Base-by-base conservation (phyloP, 2,329 filamentous ascomycete genomes). In the Lachnellula willkommii region DNA sequence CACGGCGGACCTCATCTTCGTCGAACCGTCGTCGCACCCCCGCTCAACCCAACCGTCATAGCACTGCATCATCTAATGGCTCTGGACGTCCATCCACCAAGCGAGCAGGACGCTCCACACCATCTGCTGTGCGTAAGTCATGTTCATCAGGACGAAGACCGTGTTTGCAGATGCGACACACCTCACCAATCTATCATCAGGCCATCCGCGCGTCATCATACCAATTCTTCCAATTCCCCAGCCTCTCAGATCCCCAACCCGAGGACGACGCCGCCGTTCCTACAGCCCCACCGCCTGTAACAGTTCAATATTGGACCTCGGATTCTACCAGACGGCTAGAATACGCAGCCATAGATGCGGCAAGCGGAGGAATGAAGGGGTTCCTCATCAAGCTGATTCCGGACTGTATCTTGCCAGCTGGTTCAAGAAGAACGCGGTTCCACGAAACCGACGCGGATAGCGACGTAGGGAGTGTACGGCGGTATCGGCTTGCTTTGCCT, bases 291-390 rank as follows among this genome's bases (percentile, higher is more conserved):
- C 82, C 80, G 12, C 80, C 80, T 4, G 77, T 79, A 61, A 85
- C 83, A 2, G 81, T 80, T 1, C 81, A 85, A 65, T 87, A 86
- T 70, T 87, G 83, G 83, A 86, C 82, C 1, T 85, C 81, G 64
- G 81, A 85, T 65, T 75, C 75, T 52, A 85, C 83, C 0, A 76
- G 83, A 3, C 75, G 82, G 11, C 74, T 85, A 3, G 83, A 87
- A 71, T 87, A 87, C 63, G 83, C 82, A 0, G 83, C 83, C 54
- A 87, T 87, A 42, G 83, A 87, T 50, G 82, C 82, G 0, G 82
- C 83, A 2, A 79, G 77, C 37, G 75, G 76, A 1, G 83, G 83
- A 4, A 74, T 87, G 32, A 78, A 78, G 60, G 83, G 83, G 12
- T 86, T 83, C 79, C 65, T 84, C 36, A 74, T 79, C 66, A 75